A percentile compares a stretch with the other conserved stretches of the same genome.
These are phyloP conservation scores for Malus sieversii DNA, from an alignment of 306 rosid genomes.

Conservation along the genomic window DNA sequence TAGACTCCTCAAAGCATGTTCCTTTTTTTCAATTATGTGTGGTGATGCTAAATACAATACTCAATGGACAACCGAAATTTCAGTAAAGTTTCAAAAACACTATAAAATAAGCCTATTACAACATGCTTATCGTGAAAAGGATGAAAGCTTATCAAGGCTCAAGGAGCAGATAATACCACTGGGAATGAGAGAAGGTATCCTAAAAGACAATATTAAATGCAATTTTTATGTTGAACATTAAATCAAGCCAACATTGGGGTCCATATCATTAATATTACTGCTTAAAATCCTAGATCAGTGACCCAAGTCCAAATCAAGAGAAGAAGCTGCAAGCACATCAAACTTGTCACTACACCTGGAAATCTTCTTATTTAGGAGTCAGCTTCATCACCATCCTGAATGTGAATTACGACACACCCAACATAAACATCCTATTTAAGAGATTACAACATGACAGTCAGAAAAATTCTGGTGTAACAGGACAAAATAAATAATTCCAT, in stretches of 20 bases:
- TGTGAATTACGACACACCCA: slow-evolving; percentile 49
- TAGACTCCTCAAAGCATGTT: not conserved
- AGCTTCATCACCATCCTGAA: slow-evolving; percentile 62
- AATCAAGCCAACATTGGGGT: slow-evolving; percentile 26
- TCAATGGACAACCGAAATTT: not conserved
- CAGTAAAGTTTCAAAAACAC: not conserved
- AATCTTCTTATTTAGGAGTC: slow-evolving; percentile 55
- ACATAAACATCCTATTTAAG: slow-evolving; percentile 59
- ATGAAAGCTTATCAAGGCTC: slow-evolving; percentile 10
- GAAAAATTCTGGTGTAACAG: slow-evolving; percentile 42
- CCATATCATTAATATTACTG: slow-evolving; percentile 32
- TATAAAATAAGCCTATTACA: not conserved
- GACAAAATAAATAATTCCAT: slow-evolving; percentile 43
- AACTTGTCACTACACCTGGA: slow-evolving; percentile 53
- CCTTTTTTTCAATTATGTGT: not conserved
- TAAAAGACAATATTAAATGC: slow-evolving; percentile 20
- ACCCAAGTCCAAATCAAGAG: slow-evolving; percentile 37
- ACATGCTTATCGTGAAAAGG: slow-evolving; percentile 2
- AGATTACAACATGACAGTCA: slow-evolving; percentile 52
- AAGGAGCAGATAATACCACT: slow-evolving; percentile 19
- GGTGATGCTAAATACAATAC: not conserved
- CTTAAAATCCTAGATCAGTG: slow-evolving; percentile 38
- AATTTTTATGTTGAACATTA: slow-evolving; percentile 36
- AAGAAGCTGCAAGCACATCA: slow-evolving; percentile 44
- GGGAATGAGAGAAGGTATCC: slow-evolving; percentile 19